A percentile compares a stretch with the other conserved stretches of the same genome.
These are phyloP conservation scores for Coccomyxa subellipsoidea DNA, from an alignment of 163 green algal species.

Conservation along the genomic window DNA sequence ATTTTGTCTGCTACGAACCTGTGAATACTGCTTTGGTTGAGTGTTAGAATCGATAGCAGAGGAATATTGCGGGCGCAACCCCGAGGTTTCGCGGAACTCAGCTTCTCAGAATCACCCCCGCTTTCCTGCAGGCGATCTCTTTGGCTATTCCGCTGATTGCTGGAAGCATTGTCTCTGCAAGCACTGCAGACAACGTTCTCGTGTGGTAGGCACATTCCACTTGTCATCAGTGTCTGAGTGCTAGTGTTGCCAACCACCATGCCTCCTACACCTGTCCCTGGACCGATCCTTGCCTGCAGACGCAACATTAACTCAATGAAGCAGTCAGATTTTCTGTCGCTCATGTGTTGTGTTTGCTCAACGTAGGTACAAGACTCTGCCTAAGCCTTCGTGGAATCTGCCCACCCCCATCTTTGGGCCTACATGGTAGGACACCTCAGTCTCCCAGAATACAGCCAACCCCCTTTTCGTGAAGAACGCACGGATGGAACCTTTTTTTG, in stretches of 20 bases:
- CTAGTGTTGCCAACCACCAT: not conserved
- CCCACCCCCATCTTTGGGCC: not conserved
- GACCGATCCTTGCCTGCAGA: not conserved
- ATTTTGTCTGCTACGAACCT: too few species aligned
- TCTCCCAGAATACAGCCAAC: not conserved
- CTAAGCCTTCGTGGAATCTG: not conserved
- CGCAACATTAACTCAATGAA: too few species aligned
- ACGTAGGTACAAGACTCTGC: not conserved
- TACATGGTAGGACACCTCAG: not conserved
- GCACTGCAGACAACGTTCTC: slow-evolving; percentile 4
- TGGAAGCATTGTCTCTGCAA: not conserved
- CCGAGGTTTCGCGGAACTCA: too few species aligned
- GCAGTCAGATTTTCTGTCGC: not conserved
- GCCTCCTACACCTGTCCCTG: not conserved
- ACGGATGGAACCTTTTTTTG: not conserved
- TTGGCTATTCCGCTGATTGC: not conserved
- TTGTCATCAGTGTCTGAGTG: not conserved
- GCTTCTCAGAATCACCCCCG: not conserved
- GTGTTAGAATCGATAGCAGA: too few species aligned
- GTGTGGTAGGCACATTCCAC: not conserved
- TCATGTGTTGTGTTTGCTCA: not conserved
- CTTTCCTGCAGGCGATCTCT: not conserved
- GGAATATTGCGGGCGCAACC: not conserved
- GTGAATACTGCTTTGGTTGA: too few species aligned
- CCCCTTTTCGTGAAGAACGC: not conserved